These are phyloP conservation scores for Breviolum minutum DNA, from an alignment of 73 alveolate genomes.

Conservation along the genomic window DNA sequence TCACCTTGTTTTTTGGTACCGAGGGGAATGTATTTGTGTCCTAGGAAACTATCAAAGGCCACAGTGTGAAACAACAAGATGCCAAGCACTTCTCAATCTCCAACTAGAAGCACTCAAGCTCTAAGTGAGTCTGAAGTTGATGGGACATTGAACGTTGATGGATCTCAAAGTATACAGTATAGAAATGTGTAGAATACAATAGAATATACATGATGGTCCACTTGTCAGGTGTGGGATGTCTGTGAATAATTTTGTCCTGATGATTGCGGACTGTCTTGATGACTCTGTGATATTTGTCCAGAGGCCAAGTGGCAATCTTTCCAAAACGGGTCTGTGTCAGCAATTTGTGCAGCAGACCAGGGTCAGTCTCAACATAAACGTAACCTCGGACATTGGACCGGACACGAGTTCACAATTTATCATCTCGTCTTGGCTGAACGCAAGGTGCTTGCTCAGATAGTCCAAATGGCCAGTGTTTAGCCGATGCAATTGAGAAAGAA, in stretches of 20 bases:
- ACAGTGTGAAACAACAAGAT: not conserved
- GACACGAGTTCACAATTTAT: not conserved
- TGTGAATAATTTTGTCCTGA: no score
- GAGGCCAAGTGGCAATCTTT: not conserved
- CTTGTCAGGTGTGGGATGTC: no score
- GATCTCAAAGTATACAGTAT: no score
- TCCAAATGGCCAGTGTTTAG: no score
- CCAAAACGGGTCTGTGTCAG: slow-evolving; percentile 44
- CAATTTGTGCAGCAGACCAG: slow-evolving; percentile 19
- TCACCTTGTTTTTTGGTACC: not conserved
- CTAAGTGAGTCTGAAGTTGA: not conserved
- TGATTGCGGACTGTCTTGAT: no score
- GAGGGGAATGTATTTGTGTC: not conserved
- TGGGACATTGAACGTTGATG: no score
- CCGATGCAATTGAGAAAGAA: no score
- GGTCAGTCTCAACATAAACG: slow-evolving; percentile 60
- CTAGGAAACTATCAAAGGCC: not conserved
- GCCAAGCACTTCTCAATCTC: not conserved
- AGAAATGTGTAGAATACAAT: no score
- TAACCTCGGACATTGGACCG: not conserved
- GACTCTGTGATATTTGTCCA: not conserved
- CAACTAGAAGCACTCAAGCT: no score
- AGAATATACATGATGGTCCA: no score
- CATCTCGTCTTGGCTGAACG: not conserved
- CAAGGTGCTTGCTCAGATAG: no score